Evolutionary conservation across 1,139 yeast species (phyloP).

Genomic region (Scheffersomyces quercinus): DNA sequence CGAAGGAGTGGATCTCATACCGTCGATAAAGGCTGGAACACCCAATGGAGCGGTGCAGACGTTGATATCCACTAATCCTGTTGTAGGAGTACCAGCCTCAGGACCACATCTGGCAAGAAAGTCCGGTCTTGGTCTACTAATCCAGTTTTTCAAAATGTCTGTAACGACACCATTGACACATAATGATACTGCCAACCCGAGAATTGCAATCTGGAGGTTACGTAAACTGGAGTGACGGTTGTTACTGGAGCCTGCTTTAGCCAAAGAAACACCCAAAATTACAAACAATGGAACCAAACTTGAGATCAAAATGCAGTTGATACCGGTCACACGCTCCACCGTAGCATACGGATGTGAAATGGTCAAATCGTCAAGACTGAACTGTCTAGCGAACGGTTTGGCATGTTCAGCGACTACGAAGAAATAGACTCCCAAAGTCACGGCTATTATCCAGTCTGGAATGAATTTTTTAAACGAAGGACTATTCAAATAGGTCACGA

Average conservation of each 20-base stretch:
- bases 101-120: conserved; percentile 72
- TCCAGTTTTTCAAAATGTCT: conserved; percentile 68
- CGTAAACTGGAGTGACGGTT: conserved; percentile 16
- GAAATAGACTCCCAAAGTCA: conserved; percentile 28
- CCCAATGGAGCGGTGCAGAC: conserved; percentile 48
- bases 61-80: conserved; percentile 39
- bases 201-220: conserved; percentile 47
- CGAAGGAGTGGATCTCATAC: conserved; percentile 48
- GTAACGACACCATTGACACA: conserved; percentile 50
- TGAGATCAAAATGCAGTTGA: conserved; percentile 34
- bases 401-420: conserved; percentile 39
- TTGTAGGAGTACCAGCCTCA: conserved; percentile 27
- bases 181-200: conserved; percentile 55
- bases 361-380: conserved; percentile 30
- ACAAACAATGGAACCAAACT: conserved; percentile 40
- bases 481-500: conserved; percentile 13
- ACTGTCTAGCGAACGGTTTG: conserved; percentile 25
- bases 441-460: conserved; percentile 39
- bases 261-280: conserved; percentile 31
- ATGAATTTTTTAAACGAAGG: conserved; percentile 16
- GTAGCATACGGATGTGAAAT: conserved; percentile 75
- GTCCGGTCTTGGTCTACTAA: conserved; percentile 83
- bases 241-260: conserved; percentile 18
- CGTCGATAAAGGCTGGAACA: conserved; percentile 31
- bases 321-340: conserved; percentile 55